Evolutionary conservation across 129 eudicot species (phyloP).

Genomic region (Saussurea involucrata): DNA sequence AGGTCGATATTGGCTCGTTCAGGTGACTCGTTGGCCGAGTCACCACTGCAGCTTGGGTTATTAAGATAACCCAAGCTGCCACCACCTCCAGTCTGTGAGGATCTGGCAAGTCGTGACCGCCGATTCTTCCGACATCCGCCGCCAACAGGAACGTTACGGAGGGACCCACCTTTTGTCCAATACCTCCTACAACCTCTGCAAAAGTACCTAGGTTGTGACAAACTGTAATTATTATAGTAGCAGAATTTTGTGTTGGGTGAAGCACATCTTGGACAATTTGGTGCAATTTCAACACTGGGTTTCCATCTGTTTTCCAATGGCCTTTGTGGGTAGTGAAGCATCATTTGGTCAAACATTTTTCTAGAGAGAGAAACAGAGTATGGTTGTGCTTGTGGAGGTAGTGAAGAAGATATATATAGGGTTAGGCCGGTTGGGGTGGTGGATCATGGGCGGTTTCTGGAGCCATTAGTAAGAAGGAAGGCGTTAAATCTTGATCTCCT

Average conservation of each 20-base stretch:
- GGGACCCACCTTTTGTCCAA: constrained; percentile 89
- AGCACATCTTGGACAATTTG: constrained; percentile 89
- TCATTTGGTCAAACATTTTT: constrained; percentile 37
- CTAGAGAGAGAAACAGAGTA: constrained; percentile 1
- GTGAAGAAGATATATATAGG: constrained; percentile 14
- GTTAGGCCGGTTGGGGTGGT: constrained; percentile 4
- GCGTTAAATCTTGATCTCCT: constrained; percentile 13
- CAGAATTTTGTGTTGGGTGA: constrained; percentile 83
- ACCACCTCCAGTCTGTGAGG: neutral
- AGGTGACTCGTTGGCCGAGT: constrained; percentile 1
- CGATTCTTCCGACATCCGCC: constrained; percentile 81
- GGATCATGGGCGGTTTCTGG: constrained; percentile 76
- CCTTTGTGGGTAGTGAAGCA: constrained; percentile 48
- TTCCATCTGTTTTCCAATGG: constrained; percentile 48
- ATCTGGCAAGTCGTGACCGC: constrained; percentile 40
- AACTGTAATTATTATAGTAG: constrained; percentile 80
- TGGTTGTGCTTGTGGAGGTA: constrained; percentile 3
- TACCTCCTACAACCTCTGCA: constrained; percentile 80
- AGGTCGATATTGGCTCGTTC: constrained; percentile 46
- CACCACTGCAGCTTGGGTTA: constrained; percentile 24
- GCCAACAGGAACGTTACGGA: constrained; percentile 74
- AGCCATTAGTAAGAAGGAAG: constrained; percentile 79
- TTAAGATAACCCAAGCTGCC: constrained; percentile 12
- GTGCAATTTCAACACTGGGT: constrained; percentile 55
- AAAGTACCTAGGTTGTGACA: constrained; percentile 87